Conservation (phyloP, 2,329 filamentous ascomycete species). For the Fusarium falciforme region DNA sequence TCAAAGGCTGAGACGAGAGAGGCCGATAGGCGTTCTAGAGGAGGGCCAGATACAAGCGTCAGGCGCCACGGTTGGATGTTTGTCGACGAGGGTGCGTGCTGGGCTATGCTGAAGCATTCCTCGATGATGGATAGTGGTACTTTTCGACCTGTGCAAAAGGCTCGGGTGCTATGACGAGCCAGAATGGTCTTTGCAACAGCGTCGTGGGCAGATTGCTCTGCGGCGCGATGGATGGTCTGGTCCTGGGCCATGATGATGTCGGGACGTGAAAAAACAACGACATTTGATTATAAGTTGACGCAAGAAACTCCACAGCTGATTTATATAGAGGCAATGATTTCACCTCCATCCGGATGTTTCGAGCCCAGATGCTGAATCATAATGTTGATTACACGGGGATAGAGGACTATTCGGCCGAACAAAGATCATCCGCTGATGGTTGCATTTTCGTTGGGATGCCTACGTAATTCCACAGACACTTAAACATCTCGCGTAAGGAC, state of each 20-base stretch:
- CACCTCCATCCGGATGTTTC: not conserved
- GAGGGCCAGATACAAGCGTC: constrained; percentile 5
- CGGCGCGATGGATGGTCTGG: constrained; percentile 1
- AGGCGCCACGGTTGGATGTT: constrained; percentile 27
- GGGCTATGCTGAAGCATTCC: constrained; percentile 18
- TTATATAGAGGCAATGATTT: not conserved
- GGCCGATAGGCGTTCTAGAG: not conserved
- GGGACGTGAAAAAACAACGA: not conserved
- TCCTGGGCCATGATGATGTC: not conserved
- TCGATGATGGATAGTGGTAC: not conserved
- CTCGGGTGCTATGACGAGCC: constrained; percentile 7
- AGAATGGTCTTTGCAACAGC: constrained; percentile 9
- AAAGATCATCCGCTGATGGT: not conserved
- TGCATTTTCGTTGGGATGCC: not conserved
- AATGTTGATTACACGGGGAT: not conserved
- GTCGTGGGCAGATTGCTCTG: not conserved
- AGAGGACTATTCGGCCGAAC: not conserved
- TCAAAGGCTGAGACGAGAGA: not conserved
- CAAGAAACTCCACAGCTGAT: not conserved
- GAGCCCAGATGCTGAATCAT: not conserved
- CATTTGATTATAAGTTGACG: not conserved
- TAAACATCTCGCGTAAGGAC: not conserved
- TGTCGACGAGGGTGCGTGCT: constrained; percentile 17
- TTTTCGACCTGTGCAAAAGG: constrained; percentile 9
- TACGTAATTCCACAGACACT: not conserved